Evolutionary conservation across 352 stramenopile genomes (phyloP).

Genomic region (Globisporangium recalcitrans): DNA sequence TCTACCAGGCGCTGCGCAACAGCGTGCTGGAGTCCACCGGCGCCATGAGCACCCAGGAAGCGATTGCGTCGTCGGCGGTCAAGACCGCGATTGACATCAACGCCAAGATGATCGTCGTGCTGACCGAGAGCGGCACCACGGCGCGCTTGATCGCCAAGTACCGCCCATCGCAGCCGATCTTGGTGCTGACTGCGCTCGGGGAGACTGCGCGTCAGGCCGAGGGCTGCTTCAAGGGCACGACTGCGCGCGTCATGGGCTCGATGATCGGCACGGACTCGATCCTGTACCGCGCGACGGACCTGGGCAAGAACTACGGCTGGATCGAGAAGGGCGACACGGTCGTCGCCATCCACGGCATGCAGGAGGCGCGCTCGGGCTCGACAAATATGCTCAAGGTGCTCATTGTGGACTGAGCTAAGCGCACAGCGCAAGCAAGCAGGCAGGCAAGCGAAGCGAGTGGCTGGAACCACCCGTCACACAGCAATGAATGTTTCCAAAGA

Average conservation of each 20-base stretch:
- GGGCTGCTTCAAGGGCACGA: constrained; percentile 62
- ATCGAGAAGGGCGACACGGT: constrained; percentile 85
- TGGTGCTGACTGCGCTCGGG: constrained; percentile 72
- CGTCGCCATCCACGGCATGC: constrained; percentile 86
- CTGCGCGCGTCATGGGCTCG: constrained; percentile 66
- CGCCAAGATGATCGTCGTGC: constrained; percentile 96
- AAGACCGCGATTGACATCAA: constrained; percentile 97
- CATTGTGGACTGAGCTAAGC: constrained; percentile 67
- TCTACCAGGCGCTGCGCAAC: constrained; percentile 77
- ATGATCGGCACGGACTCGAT: constrained; percentile 91
- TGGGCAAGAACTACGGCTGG: constrained; percentile 86
- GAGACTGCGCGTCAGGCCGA: constrained; percentile 61
- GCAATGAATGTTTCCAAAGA: background rate
- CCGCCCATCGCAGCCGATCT: constrained; percentile 75
- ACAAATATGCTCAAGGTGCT: constrained; percentile 92
- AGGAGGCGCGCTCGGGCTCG: constrained; percentile 82
- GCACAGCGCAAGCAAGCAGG: too few relatives aligned
- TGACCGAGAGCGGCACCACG: constrained; percentile 93
- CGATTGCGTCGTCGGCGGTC: constrained; percentile 95
- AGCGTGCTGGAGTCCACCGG: constrained; percentile 60
- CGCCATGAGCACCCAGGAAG: constrained; percentile 86
- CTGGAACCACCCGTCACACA: too few relatives aligned
- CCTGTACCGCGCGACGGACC: constrained; percentile 80
- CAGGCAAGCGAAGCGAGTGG: background rate
- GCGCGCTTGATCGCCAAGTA: constrained; percentile 95